Conservation (phyloP, 495 filamentous ascomycete genomes). For the Echria macrotheca region DNA sequence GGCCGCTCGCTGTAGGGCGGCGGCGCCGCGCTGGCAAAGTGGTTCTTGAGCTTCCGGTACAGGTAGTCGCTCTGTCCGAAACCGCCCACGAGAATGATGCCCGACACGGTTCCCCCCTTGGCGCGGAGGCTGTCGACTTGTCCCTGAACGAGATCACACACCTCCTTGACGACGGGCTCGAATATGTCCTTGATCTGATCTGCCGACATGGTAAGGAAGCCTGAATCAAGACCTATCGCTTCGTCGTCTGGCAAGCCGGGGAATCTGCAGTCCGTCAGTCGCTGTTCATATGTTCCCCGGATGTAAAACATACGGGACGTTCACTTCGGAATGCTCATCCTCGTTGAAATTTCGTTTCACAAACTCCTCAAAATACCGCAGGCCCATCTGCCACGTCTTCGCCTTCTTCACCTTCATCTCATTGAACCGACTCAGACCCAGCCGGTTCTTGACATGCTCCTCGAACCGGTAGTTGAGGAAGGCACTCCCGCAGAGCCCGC, state of each 20-base stretch:
- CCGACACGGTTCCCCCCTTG: slow-evolving; percentile 59
- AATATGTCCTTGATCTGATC: slow-evolving; percentile 59
- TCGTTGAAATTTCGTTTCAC: slow-evolving; percentile 72
- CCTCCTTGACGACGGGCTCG: slow-evolving; percentile 59
- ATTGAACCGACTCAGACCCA: slow-evolving; percentile 53
- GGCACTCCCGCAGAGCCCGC: slow-evolving; percentile 61
- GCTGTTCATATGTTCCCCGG: background rate
- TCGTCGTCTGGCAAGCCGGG: slow-evolving; percentile 67
- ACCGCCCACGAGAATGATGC: slow-evolving; percentile 64
- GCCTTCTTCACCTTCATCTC: slow-evolving; percentile 54
- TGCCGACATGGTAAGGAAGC: slow-evolving; percentile 58
- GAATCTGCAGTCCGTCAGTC: slow-evolving; percentile 35
- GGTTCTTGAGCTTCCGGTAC: slow-evolving; percentile 57
- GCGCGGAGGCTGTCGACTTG: slow-evolving; percentile 55
- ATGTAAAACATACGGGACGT: slow-evolving; percentile 49
- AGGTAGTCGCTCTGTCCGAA: slow-evolving; percentile 66
- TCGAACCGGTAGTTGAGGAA: slow-evolving; percentile 68
- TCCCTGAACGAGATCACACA: slow-evolving; percentile 54
- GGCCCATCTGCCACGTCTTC: slow-evolving; percentile 69
- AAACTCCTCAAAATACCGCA: slow-evolving; percentile 61
- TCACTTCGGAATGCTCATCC: slow-evolving; percentile 63
- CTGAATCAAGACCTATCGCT: slow-evolving; percentile 54
- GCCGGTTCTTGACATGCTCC: slow-evolving; percentile 55
- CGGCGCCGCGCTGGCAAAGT: slow-evolving; percentile 59
- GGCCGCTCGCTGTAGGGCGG: slow-evolving; percentile 63